These are phyloP conservation scores for Misopates orontium DNA, from an alignment of 257 asterid genomes.

Conservation along the genomic window DNA sequence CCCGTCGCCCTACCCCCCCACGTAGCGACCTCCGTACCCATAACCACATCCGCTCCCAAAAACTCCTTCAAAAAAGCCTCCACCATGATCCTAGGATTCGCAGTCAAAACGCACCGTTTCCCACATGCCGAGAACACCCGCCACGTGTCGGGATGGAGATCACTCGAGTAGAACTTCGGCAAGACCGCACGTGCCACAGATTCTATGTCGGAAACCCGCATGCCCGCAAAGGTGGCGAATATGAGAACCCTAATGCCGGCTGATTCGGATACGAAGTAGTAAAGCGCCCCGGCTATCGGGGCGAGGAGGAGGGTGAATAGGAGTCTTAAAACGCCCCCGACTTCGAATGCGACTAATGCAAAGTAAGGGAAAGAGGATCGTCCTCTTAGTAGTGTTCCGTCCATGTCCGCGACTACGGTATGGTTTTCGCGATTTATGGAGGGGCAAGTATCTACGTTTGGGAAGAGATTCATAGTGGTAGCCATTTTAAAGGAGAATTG, in stretches of 20 bases:
- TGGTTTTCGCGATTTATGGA: conserved; percentile 54
- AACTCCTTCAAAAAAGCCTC: conserved; percentile 58
- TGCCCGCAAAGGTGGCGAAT: conserved; percentile 45
- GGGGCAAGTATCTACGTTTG: conserved; percentile 44
- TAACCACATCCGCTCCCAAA: conserved; percentile 55
- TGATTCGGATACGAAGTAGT: conserved; percentile 55
- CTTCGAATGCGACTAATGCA: conserved; percentile 54
- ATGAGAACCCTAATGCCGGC: conserved; percentile 57
- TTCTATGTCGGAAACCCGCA: conserved; percentile 43
- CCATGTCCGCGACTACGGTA: conserved; percentile 66
- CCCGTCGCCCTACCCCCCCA: conserved; percentile 62
- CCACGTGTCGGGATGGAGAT: conserved; percentile 60
- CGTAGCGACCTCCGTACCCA: conserved; percentile 56
- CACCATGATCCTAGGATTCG: conserved; percentile 67
- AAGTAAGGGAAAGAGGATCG: conserved; percentile 63
- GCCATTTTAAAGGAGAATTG: conserved; percentile 8
- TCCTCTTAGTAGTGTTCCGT: conserved; percentile 56
- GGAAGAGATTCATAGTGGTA: conserved; percentile 32
- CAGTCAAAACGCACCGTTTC: conserved; percentile 54
- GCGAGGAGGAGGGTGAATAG: conserved; percentile 44
- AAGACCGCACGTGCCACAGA: conserved; percentile 57
- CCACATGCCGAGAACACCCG: conserved; percentile 62
- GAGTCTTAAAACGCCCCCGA: conserved; percentile 50
- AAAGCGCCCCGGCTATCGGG: conserved; percentile 51
- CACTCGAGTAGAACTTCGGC: conserved; percentile 53